Conservation (phyloP, 1,139 yeast species). For the Kazachstania sp. region DNA sequence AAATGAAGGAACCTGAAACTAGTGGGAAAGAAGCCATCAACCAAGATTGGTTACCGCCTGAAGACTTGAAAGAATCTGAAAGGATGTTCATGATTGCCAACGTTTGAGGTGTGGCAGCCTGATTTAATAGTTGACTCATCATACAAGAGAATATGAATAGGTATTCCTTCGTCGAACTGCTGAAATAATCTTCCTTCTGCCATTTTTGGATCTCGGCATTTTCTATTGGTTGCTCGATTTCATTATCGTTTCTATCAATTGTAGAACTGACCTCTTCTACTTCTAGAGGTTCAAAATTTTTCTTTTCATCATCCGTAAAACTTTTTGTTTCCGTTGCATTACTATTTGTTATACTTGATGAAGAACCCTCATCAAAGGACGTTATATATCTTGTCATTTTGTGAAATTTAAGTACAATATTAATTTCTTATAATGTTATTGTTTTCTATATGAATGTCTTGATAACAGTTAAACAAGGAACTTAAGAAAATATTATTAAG, state of each 20-base stretch:
- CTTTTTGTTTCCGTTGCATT: not conserved
- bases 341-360: not conserved
- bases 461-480: no score
- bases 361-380: not conserved
- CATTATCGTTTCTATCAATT: not conserved
- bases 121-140: constrained; percentile 34
- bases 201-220: constrained; percentile 9
- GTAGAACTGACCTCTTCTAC: not conserved
- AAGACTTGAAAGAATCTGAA: constrained; percentile 22
- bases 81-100: constrained; percentile 31
- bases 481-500: no score
- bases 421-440: no score
- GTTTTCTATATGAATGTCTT: no score
- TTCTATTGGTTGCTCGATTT: not conserved
- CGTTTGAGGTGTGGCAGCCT: constrained; percentile 30
- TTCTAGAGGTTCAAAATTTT: not conserved
- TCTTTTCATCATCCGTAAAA: not conserved
- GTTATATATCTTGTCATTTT: not conserved
- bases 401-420: not conserved
- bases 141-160: constrained; percentile 32
- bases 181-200: constrained; percentile 20
- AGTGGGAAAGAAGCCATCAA: constrained; percentile 50
- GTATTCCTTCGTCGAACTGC: constrained; percentile 25
- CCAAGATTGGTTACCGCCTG: constrained; percentile 37
- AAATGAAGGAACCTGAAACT: constrained; percentile 47